Evolutionary conservation across 2,329 filamentous ascomycete species (phyloP).

Genomic region (Tolypocladium inflatum): DNA sequence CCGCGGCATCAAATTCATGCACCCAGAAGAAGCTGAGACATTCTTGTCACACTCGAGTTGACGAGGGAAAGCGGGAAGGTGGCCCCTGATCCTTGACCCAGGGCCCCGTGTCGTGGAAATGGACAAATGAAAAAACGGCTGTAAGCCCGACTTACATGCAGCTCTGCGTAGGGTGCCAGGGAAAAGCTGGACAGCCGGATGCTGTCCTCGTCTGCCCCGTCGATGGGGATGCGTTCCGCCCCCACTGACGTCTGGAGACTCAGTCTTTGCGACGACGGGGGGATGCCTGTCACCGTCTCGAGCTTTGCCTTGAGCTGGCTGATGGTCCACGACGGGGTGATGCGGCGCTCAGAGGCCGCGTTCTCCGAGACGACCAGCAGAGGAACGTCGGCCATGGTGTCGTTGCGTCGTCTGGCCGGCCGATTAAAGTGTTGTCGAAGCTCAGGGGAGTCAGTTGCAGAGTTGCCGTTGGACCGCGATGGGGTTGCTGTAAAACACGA

Average conservation of each 20-base stretch:
- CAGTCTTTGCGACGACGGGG: constrained; percentile 68
- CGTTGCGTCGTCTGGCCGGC: neutral
- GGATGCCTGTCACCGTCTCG: constrained; percentile 87
- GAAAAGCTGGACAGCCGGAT: constrained; percentile 55
- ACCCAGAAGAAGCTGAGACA: constrained; percentile 1
- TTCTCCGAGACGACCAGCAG: constrained; percentile 68
- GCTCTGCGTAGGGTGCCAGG: constrained; percentile 65
- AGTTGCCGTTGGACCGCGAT: neutral
- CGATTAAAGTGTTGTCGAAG: neutral
- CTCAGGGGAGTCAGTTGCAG: neutral
- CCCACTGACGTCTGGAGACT: constrained; percentile 50
- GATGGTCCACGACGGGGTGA: constrained; percentile 89
- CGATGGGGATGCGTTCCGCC: constrained; percentile 53
- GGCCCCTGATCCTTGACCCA: constrained; percentile 2
- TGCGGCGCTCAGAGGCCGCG: constrained; percentile 75
- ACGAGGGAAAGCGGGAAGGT: neutral
- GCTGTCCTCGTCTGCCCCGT: constrained; percentile 64
- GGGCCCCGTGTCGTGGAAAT: neutral
- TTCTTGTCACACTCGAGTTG: neutral
- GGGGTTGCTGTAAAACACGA: neutral
- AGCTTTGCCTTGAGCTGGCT: constrained; percentile 76
- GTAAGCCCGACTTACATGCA: constrained; percentile 55
- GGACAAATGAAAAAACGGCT: constrained; percentile 8
- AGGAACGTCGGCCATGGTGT: constrained; percentile 60
- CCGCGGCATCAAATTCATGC: neutral